Conservation (phyloP, 2,329 filamentous ascomycete genomes). For the Penicillium sp. region DNA sequence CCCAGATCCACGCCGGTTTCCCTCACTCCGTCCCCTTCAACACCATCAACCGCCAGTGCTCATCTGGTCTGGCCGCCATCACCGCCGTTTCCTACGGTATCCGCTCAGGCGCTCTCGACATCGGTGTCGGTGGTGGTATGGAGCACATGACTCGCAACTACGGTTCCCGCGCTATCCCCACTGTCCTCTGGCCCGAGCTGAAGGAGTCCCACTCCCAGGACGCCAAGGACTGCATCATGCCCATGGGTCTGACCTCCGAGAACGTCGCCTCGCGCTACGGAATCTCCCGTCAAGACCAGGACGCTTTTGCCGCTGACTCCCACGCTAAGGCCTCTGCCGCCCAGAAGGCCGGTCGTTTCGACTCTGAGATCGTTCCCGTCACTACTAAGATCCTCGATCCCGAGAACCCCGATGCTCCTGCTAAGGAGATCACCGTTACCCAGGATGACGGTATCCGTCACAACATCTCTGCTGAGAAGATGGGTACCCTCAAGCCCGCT, state of each 20-base stretch:
- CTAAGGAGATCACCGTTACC: slow-evolving; percentile 65
- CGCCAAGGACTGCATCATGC: slow-evolving; percentile 85
- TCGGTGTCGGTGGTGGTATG: slow-evolving; percentile 84
- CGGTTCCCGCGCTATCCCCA: slow-evolving; percentile 78
- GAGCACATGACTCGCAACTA: slow-evolving; percentile 97
- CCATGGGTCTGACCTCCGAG: slow-evolving; percentile 88
- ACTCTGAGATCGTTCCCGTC: slow-evolving; percentile 77
- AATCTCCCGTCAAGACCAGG: slow-evolving; percentile 73
- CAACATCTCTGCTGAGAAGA: slow-evolving; percentile 65
- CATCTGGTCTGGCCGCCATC: slow-evolving; percentile 74
- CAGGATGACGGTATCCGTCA: slow-evolving; percentile 82
- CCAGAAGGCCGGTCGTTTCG: slow-evolving; percentile 68
- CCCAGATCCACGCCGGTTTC: slow-evolving; percentile 79
- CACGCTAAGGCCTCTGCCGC: slow-evolving; percentile 74
- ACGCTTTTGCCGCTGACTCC: slow-evolving; percentile 74
- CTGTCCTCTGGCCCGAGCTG: slow-evolving; percentile 74
- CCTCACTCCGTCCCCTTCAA: slow-evolving; percentile 72
- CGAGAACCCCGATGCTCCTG: slow-evolving; percentile 59
- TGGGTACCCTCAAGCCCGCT: slow-evolving; percentile 80
- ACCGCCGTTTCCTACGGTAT: slow-evolving; percentile 74
- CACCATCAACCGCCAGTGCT: slow-evolving; percentile 87
- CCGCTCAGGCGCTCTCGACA: slow-evolving; percentile 68
- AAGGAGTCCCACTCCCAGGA: slow-evolving; percentile 65
- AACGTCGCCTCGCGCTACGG: slow-evolving; percentile 80
- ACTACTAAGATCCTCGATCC: slow-evolving; percentile 67